phyloP scores from a whole-genome alignment of 2,329 filamentous ascomycete genomes.

The Verticillium klebahnii region DNA sequence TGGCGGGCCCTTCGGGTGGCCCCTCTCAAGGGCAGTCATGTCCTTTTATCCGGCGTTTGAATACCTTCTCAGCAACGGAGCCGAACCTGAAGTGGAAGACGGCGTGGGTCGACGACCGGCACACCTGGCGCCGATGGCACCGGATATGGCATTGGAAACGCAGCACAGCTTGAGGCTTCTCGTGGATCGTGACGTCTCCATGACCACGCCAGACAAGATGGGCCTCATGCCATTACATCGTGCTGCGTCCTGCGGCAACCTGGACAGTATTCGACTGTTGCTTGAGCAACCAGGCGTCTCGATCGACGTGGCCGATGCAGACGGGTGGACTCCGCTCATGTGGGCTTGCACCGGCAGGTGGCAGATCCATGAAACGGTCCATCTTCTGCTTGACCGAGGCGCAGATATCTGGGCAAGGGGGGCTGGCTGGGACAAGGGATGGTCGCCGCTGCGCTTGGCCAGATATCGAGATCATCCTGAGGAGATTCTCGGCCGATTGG shows the following conservation, averaged over 20 bases:
- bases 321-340: constrained; percentile 16
- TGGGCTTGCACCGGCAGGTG: constrained; percentile 10
- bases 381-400: constrained; percentile 9
- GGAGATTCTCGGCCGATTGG: constrained; percentile 2
- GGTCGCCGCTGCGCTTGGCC: constrained; percentile 12
- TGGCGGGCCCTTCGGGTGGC: neutral
- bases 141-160: neutral
- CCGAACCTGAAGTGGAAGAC: neutral
- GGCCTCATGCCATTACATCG: constrained; percentile 2
- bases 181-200: neutral
- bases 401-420: constrained; percentile 8
- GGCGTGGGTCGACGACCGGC: neutral
- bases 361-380: neutral
- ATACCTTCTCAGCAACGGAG: constrained; percentile 1
- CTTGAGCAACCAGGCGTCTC: neutral
- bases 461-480: constrained; percentile 3
- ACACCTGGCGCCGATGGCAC: neutral
- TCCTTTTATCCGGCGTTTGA: neutral
- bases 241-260: neutral
- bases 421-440: constrained; percentile 3
- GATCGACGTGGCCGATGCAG: constrained; percentile 11
- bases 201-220: neutral
- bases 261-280: neutral
- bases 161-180: neutral
- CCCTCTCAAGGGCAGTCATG: neutral